phyloP scores from a whole-genome alignment of 306 rosid species.

The Spatholobus suberectus region DNA sequence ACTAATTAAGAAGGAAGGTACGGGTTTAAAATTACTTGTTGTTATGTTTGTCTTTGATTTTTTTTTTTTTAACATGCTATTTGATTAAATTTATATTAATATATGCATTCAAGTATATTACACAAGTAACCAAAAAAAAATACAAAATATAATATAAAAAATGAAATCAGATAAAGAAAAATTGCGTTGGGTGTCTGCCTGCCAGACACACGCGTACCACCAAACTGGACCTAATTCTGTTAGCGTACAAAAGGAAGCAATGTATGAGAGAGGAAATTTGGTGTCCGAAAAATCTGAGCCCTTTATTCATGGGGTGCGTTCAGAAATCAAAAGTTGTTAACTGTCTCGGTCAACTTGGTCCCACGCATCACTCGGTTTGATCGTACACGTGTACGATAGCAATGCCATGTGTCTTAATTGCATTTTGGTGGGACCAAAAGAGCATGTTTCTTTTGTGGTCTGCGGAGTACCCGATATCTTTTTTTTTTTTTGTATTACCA shows the following conservation, averaged over 20 bases:
- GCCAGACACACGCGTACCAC: neutral
- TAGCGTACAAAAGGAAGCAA: neutral
- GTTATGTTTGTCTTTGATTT: too few relatives aligned
- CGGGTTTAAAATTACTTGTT: too few relatives aligned
- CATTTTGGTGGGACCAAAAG: constrained; percentile 16
- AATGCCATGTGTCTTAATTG: neutral
- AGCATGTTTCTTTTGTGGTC: constrained; percentile 1
- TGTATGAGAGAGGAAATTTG: neutral
- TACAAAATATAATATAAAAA: neutral
- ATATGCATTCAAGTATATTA: neutral
- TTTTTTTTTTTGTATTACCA: too few relatives aligned
- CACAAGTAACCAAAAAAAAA: too few relatives aligned
- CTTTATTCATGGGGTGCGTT: too few relatives aligned
- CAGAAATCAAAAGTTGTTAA: neutral
- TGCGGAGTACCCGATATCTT: constrained; percentile 12
- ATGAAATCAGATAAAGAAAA: neutral
- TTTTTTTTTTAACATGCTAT: too few relatives aligned
- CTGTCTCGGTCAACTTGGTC: neutral
- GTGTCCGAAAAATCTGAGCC: too few relatives aligned
- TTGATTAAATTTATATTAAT: too few relatives aligned
- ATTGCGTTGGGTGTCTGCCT: neutral
- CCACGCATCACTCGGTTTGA: neutral
- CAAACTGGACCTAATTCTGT: neutral
- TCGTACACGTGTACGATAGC: neutral
- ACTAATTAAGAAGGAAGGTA: too few relatives aligned